phyloP scores from a whole-genome alignment of 148 eudicot genomes.

The Beta vulgaris region DNA sequence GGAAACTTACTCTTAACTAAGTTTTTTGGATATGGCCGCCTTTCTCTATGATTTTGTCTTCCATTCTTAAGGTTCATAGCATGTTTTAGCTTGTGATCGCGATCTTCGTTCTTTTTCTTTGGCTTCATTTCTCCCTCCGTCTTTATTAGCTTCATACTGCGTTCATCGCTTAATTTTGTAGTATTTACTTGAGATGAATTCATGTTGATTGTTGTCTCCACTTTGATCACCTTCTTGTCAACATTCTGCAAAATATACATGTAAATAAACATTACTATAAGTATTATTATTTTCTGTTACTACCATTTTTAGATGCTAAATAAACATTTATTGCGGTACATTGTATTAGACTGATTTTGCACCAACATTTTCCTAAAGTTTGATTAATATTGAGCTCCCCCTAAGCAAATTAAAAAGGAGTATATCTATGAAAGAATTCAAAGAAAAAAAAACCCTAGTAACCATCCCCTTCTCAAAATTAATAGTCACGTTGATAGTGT shows the following conservation, averaged over 20 bases:
- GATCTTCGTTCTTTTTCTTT: slow-evolving; percentile 5
- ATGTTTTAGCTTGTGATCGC: background rate
- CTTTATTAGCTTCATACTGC: background rate
- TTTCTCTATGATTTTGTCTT: slow-evolving; percentile 12
- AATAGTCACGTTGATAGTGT: too few species aligned
- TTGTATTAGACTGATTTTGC: too few species aligned
- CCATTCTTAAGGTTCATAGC: background rate
- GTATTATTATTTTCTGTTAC: too few species aligned
- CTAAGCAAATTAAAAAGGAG: too few species aligned
- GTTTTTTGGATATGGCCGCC: background rate
- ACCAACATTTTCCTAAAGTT: too few species aligned
- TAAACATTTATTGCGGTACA: too few species aligned
- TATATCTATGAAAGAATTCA: too few species aligned
- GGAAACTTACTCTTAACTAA: background rate
- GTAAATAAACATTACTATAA: too few species aligned
- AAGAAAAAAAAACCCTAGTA: too few species aligned
- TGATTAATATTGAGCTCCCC: too few species aligned
- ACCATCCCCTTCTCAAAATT: background rate
- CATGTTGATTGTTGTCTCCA: background rate
- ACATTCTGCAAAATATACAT: background rate
- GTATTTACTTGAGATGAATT: background rate
- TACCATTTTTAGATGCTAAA: too few species aligned
- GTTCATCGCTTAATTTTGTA: background rate
- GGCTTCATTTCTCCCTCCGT: background rate
- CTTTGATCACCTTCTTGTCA: background rate